Evolutionary conservation across 2,329 filamentous ascomycete species (phyloP).

Genomic region (Alternaria sp.): DNA sequence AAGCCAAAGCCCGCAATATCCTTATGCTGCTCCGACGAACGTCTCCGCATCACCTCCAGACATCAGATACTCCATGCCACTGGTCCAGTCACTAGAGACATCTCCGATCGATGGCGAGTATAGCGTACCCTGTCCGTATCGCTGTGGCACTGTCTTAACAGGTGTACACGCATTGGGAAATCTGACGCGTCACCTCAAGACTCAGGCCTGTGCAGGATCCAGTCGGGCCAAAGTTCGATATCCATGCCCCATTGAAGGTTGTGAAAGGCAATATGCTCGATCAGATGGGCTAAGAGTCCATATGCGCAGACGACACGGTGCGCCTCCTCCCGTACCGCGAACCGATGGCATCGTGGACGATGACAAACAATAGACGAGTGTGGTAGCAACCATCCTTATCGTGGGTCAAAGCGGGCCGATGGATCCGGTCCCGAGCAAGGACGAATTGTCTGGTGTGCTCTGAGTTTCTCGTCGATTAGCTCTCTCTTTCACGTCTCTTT

Average conservation of each 20-base stretch:
- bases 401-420: background rate
- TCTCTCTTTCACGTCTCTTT: background rate
- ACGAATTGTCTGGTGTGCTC: background rate
- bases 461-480: background rate
- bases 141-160: slow-evolving; percentile 31
- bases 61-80: background rate
- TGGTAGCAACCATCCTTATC: background rate
- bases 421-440: background rate
- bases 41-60: background rate
- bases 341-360: slow-evolving; percentile 1
- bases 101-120: slow-evolving; percentile 8
- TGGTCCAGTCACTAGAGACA: background rate
- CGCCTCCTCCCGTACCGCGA: slow-evolving; percentile 12
- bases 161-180: slow-evolving; percentile 41
- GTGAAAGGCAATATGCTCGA: slow-evolving; percentile 34
- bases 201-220: slow-evolving; percentile 29
- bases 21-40: background rate
- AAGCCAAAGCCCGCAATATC: background rate
- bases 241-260: slow-evolving; percentile 27
- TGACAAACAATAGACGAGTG: background rate
- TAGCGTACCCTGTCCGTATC: slow-evolving; percentile 28
- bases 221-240: slow-evolving; percentile 24
- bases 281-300: slow-evolving; percentile 37
- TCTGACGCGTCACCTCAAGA: slow-evolving; percentile 39
- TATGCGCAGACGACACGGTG: slow-evolving; percentile 24